Percentiles rank a stretch among this genome's conserved stretches.
Conservation (phyloP, 345 rosid species). For the Bruguiera gymnorhiza region DNA sequence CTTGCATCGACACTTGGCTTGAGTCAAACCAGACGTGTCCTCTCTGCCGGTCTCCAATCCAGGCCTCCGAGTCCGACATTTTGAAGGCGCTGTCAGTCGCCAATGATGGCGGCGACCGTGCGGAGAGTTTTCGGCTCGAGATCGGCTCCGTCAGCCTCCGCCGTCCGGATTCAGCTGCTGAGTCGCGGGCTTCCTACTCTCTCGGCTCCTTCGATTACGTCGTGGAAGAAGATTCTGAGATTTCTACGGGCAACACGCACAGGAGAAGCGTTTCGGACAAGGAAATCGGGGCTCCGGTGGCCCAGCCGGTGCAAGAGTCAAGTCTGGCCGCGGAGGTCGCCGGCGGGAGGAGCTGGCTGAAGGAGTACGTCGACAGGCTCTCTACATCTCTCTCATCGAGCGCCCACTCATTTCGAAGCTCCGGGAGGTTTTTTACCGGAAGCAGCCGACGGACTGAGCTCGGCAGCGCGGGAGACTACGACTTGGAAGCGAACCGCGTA, state of each 20-base stretch:
- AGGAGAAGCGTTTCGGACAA: slow-evolving; percentile 52
- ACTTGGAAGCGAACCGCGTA: slow-evolving; percentile 48
- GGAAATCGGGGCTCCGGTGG: slow-evolving; percentile 28
- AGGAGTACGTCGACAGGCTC: slow-evolving; percentile 79
- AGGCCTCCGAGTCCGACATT: slow-evolving; percentile 63
- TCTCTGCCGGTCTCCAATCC: slow-evolving; percentile 75
- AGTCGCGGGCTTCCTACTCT: slow-evolving; percentile 56
- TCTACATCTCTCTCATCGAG: slow-evolving; percentile 68
- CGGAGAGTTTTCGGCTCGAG: slow-evolving; percentile 69
- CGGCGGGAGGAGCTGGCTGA: slow-evolving; percentile 72
- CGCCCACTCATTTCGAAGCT: slow-evolving; percentile 66
- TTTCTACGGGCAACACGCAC: slow-evolving; percentile 37
- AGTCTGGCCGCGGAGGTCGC: slow-evolving; percentile 59
- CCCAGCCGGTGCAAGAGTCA: slow-evolving; percentile 24
- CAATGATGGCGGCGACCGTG: slow-evolving; percentile 10
- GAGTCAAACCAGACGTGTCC: slow-evolving; percentile 74
- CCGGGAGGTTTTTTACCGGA: slow-evolving; percentile 73
- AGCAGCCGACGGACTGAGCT: slow-evolving; percentile 78
- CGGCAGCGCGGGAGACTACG: slow-evolving; percentile 45
- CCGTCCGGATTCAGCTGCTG: slow-evolving; percentile 26
- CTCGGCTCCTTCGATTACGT: slow-evolving; percentile 82
- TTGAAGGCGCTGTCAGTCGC: slow-evolving; percentile 36
- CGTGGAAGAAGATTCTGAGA: slow-evolving; percentile 67
- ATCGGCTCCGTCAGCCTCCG: slow-evolving; percentile 83
- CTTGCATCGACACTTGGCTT: slow-evolving; percentile 87